Evolutionary conservation across 148 eudicot genomes (phyloP).

Genomic region (Diospyros kaki): DNA sequence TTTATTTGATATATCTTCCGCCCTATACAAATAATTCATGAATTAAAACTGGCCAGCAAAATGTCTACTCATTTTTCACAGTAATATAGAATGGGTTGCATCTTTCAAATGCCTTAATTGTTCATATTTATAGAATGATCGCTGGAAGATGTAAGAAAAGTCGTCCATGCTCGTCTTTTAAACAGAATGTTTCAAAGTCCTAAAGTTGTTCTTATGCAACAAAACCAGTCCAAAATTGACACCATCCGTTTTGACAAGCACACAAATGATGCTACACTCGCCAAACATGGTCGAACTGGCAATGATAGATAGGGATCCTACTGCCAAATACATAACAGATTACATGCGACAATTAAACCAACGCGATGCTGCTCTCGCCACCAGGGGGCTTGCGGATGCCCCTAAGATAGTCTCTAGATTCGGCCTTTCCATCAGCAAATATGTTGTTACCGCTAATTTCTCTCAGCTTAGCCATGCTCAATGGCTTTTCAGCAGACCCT

Average conservation of each 20-base stretch:
- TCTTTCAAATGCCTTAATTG: too few species aligned
- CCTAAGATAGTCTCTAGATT: conserved; percentile 69
- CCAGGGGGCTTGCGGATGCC: conserved; percentile 94
- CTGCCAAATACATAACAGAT: background rate
- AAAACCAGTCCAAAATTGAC: background rate
- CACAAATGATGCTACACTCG: background rate
- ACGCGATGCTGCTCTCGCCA: conserved; percentile 86
- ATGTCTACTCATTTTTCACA: too few species aligned
- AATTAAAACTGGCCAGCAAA: too few species aligned
- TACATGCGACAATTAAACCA: conserved; percentile 35
- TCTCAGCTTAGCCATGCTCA: conserved; percentile 79
- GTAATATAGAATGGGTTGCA: too few species aligned
- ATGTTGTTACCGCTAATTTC: conserved; percentile 91
- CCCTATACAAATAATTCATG: too few species aligned
- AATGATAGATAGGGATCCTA: background rate
- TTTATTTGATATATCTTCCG: too few species aligned
- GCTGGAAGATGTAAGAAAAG: too few species aligned
- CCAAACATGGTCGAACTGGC: background rate
- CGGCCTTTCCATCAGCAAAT: conserved; percentile 73
- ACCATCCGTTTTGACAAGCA: too few species aligned
- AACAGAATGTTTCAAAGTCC: background rate
- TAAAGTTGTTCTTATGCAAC: conserved; percentile 4
- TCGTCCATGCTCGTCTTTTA: background rate
- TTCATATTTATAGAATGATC: too few species aligned
- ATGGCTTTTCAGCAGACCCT: conserved; percentile 71